Evolutionary conservation across 2,329 filamentous ascomycete species (phyloP), one percentile per base, ranked within the genome.

Genomic region (Cytospora schulzeri): DNA sequence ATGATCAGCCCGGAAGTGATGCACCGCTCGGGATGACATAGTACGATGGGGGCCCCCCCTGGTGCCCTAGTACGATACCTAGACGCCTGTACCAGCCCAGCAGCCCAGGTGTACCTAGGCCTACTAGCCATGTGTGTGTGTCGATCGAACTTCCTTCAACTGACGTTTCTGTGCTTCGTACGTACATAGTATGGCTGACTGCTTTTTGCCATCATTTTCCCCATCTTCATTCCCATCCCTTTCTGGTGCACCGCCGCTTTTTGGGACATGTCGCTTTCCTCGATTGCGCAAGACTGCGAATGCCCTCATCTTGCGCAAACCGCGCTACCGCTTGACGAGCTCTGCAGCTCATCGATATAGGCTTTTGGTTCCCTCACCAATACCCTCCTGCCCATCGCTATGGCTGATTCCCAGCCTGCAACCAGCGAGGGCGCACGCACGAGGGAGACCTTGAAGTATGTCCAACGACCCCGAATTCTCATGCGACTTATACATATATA

Each of bases 401-500:
- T 48, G 45, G n/a, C 45, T n/a, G 22, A 28, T 4, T 7, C 28
- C 12, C 6, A 14, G 6, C 17, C 15, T 19, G 52, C 52, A 22
- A 19, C 52, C 52, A 56, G 60, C 26, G 60, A 62, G 22, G 60
- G 60, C 53, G 54, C 52, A 2, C 60, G 60, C 28, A 62, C 41
- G 0, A 62, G 60, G 50, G 60, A 62, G 41, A 38, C 52, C 8
- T 26, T 62, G 60, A 62, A 56, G 60, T 62, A 56, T 15, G 52
- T 28, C 12, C 3, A 12, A 24, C 22, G 11, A 9, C 3, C 6
- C 45, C 11, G n/a, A 48, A 12, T 19, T 7, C 31, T 19, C 19
- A n/a, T 45, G 17, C 19, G 17, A 15, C n/a, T 22, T 19, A 45
- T 15, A 14, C 14, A 15, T n/a, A 41, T 9, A n/a, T 17, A 35